A percentile compares a stretch with the other conserved stretches of the same genome.
These are phyloP conservation scores for Tricholoma saponaceum DNA, from an alignment of 768 basidiomycete genomes.

Conservation along the genomic window DNA sequence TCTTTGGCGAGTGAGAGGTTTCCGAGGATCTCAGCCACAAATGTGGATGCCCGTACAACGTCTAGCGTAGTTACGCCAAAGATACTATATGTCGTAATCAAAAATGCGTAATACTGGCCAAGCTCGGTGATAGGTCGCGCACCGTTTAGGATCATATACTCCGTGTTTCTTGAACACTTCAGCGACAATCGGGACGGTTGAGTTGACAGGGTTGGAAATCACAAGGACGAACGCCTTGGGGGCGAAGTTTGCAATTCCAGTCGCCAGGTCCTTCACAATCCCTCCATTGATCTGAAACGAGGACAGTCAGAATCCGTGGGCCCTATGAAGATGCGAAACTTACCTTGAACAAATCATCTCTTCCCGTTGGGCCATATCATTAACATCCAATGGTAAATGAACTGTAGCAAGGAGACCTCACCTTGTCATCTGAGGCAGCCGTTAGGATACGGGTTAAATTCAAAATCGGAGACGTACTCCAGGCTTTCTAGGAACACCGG, in stretches of 20 bases:
- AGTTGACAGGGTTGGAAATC: constrained; percentile 99
- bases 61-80: constrained; percentile 99
- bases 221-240: constrained; percentile 94
- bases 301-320: background rate
- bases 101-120: background rate
- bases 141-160: constrained; percentile 92
- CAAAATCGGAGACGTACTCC: constrained; percentile 51
- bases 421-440: constrained; percentile 48
- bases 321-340: constrained; percentile 10
- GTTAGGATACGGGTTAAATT: constrained; percentile 4
- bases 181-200: constrained; percentile 94
- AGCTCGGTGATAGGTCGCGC: constrained; percentile 11
- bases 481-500: constrained; percentile 94
- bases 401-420: constrained; percentile 17
- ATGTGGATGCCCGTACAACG: constrained; percentile 96
- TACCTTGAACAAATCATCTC: constrained; percentile 96
- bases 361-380: constrained; percentile 24
- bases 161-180: constrained; percentile 93
- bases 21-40: constrained; percentile 77
- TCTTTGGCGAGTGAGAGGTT: constrained; percentile 58
- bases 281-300: constrained; percentile 86
- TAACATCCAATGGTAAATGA: constrained; percentile 9
- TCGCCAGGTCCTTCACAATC: constrained; percentile 91
- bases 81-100: constrained; percentile 45
- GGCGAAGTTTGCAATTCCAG: constrained; percentile 74